These are phyloP conservation scores for Pyrenula massariospora DNA, from an alignment of 495 filamentous ascomycete genomes.

Conservation along the genomic window DNA sequence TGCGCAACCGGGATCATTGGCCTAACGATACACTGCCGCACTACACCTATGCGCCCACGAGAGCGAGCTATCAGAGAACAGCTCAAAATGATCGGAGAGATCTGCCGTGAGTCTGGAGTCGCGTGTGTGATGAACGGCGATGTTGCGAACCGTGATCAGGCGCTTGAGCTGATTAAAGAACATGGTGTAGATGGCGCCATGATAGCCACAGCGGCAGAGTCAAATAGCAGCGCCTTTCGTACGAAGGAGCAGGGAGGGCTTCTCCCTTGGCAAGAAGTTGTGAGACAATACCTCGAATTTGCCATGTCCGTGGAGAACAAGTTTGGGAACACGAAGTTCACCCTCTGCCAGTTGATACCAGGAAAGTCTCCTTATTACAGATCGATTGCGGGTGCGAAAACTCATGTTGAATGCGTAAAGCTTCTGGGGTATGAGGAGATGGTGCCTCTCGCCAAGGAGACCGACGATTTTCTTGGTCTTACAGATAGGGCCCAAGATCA, in stretches of 20 bases:
- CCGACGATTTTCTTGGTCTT: conserved; percentile 54
- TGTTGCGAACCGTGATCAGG: conserved; percentile 59
- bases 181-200: conserved; percentile 86
- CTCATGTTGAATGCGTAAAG: conserved; percentile 52
- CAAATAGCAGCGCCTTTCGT: conserved; percentile 77
- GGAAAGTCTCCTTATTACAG: conserved; percentile 56
- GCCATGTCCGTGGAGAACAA: conserved; percentile 72
- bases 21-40: conserved; percentile 89
- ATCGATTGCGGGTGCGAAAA: conserved; percentile 42
- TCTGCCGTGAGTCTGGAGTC: conserved; percentile 74
- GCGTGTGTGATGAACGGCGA: conserved; percentile 94
- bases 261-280: conserved; percentile 61
- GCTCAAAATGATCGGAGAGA: conserved; percentile 60
- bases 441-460: conserved; percentile 39
- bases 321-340: conserved; percentile 82
- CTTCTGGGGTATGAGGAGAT: conserved; percentile 47
- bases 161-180: conserved; percentile 52
- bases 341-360: conserved; percentile 72
- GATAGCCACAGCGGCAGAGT: conserved; percentile 87
- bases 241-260: conserved; percentile 49
- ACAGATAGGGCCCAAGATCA: conserved; percentile 22
- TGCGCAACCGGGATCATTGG: conserved; percentile 80
- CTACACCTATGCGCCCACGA: conserved; percentile 84
- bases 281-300: conserved; percentile 56
- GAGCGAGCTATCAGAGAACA: conserved; percentile 81